Conservation (phyloP, 805 yeast genomes). For the Ogataea polymorpha region DNA sequence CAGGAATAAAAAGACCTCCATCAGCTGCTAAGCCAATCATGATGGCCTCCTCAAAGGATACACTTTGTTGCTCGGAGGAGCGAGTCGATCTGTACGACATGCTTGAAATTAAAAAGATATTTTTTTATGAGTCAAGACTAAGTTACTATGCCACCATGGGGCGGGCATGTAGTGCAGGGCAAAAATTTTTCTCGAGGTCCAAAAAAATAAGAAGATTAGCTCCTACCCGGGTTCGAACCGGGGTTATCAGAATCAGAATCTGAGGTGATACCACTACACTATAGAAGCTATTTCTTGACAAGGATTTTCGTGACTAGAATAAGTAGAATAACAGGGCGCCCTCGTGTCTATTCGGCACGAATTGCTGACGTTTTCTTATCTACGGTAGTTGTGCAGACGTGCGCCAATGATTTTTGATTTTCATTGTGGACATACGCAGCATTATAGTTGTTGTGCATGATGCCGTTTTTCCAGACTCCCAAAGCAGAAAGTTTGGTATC, state of each 20-base stretch:
- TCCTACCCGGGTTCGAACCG: constrained; percentile 39
- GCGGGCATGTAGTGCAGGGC: not conserved
- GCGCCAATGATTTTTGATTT: not conserved
- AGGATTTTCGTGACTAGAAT: not conserved
- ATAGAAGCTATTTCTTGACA: constrained; percentile 19
- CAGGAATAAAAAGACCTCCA: constrained; percentile 93
- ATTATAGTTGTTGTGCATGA: constrained; percentile 3
- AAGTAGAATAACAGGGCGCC: not conserved
- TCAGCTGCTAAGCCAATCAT: constrained; percentile 93
- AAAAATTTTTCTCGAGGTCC: not conserved
- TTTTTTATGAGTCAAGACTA: not conserved
- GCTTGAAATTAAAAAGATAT: constrained; percentile 29
- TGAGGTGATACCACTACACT: constrained; percentile 37
- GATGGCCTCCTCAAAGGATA: constrained; percentile 76
- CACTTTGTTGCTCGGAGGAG: constrained; percentile 46
- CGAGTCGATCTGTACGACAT: constrained; percentile 81
- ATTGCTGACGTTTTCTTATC: not conserved
- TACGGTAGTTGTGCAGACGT: not conserved
- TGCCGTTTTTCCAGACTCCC: constrained; percentile 6
- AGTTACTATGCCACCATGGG: not conserved
- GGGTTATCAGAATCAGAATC: constrained; percentile 37
- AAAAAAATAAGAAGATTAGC: constrained; percentile 20
- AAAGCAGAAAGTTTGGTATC: constrained; percentile 3
- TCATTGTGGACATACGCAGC: not conserved
- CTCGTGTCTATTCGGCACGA: not conserved